Percentiles rank a stretch among this genome's conserved stretches.
Evolutionary conservation across 2,329 filamentous ascomycete genomes (phyloP).

Genomic region (Botrytis byssoidea): DNA sequence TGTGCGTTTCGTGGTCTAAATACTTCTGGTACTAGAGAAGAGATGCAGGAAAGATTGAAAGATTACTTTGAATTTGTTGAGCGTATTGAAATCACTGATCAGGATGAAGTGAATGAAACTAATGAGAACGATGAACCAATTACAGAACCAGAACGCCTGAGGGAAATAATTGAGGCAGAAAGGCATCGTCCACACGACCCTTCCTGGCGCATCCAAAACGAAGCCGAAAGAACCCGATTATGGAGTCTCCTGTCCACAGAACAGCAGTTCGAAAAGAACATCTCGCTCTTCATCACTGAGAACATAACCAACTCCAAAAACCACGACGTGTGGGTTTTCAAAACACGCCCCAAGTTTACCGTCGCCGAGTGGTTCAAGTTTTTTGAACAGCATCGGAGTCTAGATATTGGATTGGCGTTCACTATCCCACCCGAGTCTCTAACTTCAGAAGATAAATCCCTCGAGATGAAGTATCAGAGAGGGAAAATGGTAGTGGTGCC

Average conservation of each 20-base stretch:
- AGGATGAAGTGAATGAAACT: background rate
- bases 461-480: background rate
- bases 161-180: background rate
- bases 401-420: background rate
- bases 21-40: background rate
- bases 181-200: background rate
- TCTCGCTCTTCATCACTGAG: background rate
- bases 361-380: background rate
- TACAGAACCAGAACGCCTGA: background rate
- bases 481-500: background rate
- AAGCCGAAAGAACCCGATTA: background rate
- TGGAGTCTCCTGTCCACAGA: background rate
- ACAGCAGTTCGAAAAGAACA: background rate
- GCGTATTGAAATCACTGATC: accelerated
- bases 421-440: background rate
- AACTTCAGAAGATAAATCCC: background rate
- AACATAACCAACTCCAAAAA: background rate
- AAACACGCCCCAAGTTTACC: background rate
- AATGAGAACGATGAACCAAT: too few relatives aligned
- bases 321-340: background rate
- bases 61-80: background rate
- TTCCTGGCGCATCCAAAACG: background rate
- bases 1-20: background rate
- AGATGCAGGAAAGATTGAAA: background rate
- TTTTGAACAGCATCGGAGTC: background rate